Conservation (phyloP, 2,329 filamentous ascomycete genomes). For the Fusarium verrucosum region DNA sequence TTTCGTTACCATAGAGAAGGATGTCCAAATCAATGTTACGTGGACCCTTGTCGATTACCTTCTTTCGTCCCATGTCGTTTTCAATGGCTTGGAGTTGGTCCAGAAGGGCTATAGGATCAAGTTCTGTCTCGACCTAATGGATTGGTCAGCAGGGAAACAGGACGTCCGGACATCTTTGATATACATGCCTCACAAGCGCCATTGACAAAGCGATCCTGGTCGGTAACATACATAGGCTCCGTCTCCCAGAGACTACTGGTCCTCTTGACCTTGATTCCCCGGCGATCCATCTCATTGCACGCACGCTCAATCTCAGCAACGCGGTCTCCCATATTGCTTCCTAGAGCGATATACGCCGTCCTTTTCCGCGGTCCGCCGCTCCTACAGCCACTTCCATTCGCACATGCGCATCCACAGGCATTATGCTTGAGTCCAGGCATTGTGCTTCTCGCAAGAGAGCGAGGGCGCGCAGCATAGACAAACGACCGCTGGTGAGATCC, state of each 20-base stretch:
- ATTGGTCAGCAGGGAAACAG: slow-evolving; percentile 14
- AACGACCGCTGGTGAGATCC: slow-evolving; percentile 17
- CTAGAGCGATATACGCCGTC: slow-evolving; percentile 83
- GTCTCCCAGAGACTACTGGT: slow-evolving; percentile 96
- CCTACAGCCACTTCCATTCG: slow-evolving; percentile 44
- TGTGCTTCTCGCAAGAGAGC: slow-evolving; percentile 8
- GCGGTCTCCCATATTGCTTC: slow-evolving; percentile 91
- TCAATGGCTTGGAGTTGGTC: slow-evolving; percentile 88
- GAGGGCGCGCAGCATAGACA: slow-evolving; percentile 25
- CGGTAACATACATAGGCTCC: slow-evolving; percentile 92
- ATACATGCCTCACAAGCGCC: slow-evolving; percentile 85
- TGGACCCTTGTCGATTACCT: slow-evolving; percentile 91
- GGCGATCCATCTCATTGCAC: slow-evolving; percentile 77
- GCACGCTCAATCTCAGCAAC: slow-evolving; percentile 86
- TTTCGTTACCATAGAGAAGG: slow-evolving; percentile 77
- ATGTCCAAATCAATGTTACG: slow-evolving; percentile 96
- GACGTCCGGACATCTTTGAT: slow-evolving; percentile 3
- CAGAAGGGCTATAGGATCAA: slow-evolving; percentile 79
- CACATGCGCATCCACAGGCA: slow-evolving; percentile 51
- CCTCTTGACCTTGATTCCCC: slow-evolving; percentile 76
- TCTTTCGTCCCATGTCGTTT: slow-evolving; percentile 78
- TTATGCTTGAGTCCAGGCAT: slow-evolving; percentile 35
- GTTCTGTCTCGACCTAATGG: slow-evolving; percentile 77
- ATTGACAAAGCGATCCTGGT: slow-evolving; percentile 90
- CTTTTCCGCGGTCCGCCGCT: slow-evolving; percentile 46